Conservation (phyloP, 2,329 filamentous ascomycete species). For the Claviceps fusiformis region DNA sequence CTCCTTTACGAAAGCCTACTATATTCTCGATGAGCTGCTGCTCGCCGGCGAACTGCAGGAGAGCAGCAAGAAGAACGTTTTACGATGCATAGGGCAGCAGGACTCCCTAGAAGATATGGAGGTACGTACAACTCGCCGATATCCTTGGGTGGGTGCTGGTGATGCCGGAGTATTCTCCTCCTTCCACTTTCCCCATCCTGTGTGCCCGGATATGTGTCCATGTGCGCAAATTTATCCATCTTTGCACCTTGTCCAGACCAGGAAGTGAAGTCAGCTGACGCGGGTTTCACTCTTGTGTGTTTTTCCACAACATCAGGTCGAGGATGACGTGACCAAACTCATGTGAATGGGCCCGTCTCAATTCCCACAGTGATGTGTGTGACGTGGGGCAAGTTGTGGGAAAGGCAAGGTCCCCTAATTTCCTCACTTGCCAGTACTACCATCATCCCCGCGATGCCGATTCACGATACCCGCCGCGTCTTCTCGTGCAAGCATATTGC, state of each 20-base stretch:
- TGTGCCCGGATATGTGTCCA: neutral
- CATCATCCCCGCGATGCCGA: neutral
- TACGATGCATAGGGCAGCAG: constrained; percentile 91
- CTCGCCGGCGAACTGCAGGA: constrained; percentile 95
- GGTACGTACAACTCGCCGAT: constrained; percentile 47
- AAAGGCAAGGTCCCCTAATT: neutral
- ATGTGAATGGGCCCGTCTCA: constrained; percentile 41
- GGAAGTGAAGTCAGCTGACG: constrained; percentile 15
- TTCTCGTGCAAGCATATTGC: neutral
- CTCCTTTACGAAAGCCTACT: constrained; percentile 99
- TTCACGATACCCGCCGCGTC: neutral
- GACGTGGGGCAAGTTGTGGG: neutral
- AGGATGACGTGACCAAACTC: constrained; percentile 82
- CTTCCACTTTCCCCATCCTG: neutral
- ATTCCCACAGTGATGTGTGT: neutral
- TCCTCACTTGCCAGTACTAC: neutral
- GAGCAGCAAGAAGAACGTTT: constrained; percentile 97
- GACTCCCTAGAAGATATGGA: constrained; percentile 98
- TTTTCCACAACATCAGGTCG: constrained; percentile 43
- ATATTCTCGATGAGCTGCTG: constrained; percentile 92
- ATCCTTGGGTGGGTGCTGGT: constrained; percentile 7
- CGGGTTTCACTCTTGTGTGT: constrained; percentile 16
- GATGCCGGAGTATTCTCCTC: neutral
- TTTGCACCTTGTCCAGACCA: constrained; percentile 7
- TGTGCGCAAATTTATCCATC: neutral